phyloP scores from a whole-genome alignment of 257 asterid species.

The Solanum pinnatisectum region DNA sequence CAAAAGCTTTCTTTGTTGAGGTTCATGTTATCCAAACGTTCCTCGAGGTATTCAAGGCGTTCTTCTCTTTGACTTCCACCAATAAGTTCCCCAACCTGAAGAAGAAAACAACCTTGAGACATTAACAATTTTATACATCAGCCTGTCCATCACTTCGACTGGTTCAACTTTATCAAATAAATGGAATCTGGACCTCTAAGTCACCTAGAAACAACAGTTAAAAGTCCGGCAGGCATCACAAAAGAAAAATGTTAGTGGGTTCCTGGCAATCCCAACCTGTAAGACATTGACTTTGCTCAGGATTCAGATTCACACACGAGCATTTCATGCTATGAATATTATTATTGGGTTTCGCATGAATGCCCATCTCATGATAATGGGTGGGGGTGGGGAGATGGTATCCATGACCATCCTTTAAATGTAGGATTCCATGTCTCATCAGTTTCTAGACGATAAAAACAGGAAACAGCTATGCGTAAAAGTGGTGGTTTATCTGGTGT shows the following conservation, averaged over 20 bases:
- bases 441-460: neutral
- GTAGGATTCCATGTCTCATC: neutral
- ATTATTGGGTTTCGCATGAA: neutral
- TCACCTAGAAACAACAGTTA: neutral
- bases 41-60: slow-evolving; percentile 74
- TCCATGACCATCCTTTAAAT: neutral
- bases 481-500: neutral
- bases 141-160: neutral
- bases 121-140: neutral
- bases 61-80: slow-evolving; percentile 99
- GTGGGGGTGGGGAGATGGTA: neutral
- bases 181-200: neutral
- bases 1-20: slow-evolving; percentile 91
- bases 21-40: slow-evolving; percentile 71
- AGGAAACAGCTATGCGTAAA: neutral
- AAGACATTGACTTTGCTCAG: neutral
- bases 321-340: neutral
- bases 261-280: neutral
- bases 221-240: neutral
- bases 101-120: slow-evolving; percentile 1
- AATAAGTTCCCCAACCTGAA: slow-evolving; percentile 88
- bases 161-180: neutral
- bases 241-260: neutral
- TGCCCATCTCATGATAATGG: neutral
- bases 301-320: neutral